Percentiles rank a stretch among this genome's conserved stretches.
Conservation (phyloP, 2,329 filamentous ascomycete genomes). For the Emmonsiellopsis sp. region DNA sequence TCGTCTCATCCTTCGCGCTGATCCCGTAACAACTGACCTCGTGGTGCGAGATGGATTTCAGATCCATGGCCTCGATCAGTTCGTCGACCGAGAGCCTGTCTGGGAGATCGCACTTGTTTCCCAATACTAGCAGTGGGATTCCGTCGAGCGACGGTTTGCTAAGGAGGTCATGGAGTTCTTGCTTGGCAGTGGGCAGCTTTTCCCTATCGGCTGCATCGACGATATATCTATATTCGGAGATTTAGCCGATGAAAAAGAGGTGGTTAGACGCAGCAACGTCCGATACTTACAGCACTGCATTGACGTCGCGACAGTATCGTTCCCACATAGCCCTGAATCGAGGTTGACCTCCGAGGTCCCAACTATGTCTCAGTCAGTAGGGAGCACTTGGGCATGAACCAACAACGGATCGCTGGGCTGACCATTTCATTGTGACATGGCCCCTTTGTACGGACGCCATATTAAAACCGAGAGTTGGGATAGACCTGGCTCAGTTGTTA, state of each 20-base stretch:
- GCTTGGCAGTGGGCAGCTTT: conserved; percentile 73
- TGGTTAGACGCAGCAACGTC: background rate
- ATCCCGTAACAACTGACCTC: conserved; percentile 99
- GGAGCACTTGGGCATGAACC: conserved; percentile 1
- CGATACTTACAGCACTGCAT: conserved; percentile 69
- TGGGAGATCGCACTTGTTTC: conserved; percentile 95
- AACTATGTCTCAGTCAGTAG: conserved; percentile 42
- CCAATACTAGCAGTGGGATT: conserved; percentile 87
- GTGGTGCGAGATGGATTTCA: conserved; percentile 80
- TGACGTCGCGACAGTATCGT: conserved; percentile 92
- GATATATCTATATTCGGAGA: conserved; percentile 57
- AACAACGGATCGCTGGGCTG: conserved; percentile 9
- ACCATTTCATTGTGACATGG: conserved; percentile 96
- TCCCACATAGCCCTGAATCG: conserved; percentile 99
- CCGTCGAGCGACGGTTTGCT: conserved; percentile 74
- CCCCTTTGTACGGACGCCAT: conserved; percentile 98
- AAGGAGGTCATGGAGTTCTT: conserved; percentile 86
- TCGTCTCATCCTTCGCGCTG: conserved; percentile 97
- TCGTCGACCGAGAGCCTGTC: conserved; percentile 88
- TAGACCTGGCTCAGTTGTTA: conserved; percentile 56
- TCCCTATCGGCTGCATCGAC: conserved; percentile 86
- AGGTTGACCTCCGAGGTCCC: conserved; percentile 95
- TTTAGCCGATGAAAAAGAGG: conserved; percentile 7
- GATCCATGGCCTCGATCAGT: conserved; percentile 82
- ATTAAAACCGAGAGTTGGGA: conserved; percentile 97